Base-by-base conservation (phyloP, 2,329 filamentous ascomycete species). In the Colletotrichum echinochloae region DNA sequence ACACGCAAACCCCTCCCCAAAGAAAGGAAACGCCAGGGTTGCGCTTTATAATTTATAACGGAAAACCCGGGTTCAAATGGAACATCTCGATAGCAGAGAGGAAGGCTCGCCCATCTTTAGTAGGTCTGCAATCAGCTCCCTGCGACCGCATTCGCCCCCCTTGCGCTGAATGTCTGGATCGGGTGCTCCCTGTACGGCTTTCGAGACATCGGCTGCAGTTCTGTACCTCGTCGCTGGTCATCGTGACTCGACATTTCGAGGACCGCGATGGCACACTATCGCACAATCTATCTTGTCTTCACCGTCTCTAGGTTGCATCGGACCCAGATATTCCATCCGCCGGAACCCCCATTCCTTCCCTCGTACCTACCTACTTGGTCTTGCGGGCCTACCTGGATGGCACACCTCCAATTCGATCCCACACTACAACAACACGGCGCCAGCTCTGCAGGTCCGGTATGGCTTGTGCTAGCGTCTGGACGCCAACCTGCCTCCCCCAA, bases 381-480 rank as follows among this genome's bases (percentile, higher is more conserved):
- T 70, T 37, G 30, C 49, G 26, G 37, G 41, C 64, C 37, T 59
- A 71, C 68, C 68, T 33, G 46, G 68, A 71, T 67, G 64, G 64
- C 59, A 54, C 66, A 23, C 66, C 61, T 48, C 30, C 26, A 26
- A 49, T 30, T 37, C 20, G 46, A 62, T 54, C 23, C 35, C 35
- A 52, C 26, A n/a, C 44, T 52, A 46, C 33, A n/a, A 41, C 18
- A 39, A 23, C 39, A 70, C 26, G 56, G 30, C 52, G 65, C 65
- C 65, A 69, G 41, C 48, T 61, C 67, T 69, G 68, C 65, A 69
- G 65, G 68, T 71, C 68, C 65, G 65, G 68, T 60, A 65, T 71
- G 68, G 68, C 60, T 52, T 41, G n/a, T 60, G 33, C 60, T 52
- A 68, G 68, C 46, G 52, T 54, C 63, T 70, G 49, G 65, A 52